These are phyloP conservation scores for Fusarium brevicatenulatum DNA, from an alignment of 2,329 filamentous ascomycete species.

Conservation along the genomic window DNA sequence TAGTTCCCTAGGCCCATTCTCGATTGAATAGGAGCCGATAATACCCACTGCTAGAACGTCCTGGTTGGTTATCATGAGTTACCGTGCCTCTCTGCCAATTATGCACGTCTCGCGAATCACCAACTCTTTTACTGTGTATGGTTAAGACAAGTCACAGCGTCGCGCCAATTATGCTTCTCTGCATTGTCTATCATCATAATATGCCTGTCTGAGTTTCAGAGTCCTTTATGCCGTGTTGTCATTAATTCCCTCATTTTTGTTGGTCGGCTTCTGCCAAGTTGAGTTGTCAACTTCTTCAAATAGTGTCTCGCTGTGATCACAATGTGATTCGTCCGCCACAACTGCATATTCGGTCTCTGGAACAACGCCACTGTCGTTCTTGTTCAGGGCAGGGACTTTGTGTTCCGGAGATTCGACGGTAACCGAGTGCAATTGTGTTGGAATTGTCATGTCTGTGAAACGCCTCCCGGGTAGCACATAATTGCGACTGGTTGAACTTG, in stretches of 20 bases:
- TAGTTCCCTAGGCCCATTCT: neutral
- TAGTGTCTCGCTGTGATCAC: neutral
- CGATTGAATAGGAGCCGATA: neutral
- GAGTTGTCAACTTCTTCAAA: neutral
- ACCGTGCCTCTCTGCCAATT: conserved; percentile 10
- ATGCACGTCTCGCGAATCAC: conserved; percentile 3
- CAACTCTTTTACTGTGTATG: conserved; percentile 5
- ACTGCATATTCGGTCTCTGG: neutral
- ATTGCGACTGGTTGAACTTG: conserved; percentile 26
- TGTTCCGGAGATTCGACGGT: neutral
- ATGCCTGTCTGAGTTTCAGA: neutral
- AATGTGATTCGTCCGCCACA: neutral
- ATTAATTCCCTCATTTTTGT: conserved; percentile 13
- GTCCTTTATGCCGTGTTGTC: neutral
- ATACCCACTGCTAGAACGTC: neutral
- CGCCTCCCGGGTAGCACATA: conserved; percentile 30
- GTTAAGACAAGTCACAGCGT: conserved; percentile 18
- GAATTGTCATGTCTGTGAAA: conserved; percentile 23
- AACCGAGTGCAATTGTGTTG: neutral
- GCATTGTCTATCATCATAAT: neutral
- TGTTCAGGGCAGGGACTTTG: neutral
- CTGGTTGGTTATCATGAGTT: conserved; percentile 1
- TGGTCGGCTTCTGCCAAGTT: neutral
- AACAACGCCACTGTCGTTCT: neutral
- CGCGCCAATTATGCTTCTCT: conserved; percentile 7